Conservation (phyloP, 73 alveolate species). For the Stentor roeselii region DNA sequence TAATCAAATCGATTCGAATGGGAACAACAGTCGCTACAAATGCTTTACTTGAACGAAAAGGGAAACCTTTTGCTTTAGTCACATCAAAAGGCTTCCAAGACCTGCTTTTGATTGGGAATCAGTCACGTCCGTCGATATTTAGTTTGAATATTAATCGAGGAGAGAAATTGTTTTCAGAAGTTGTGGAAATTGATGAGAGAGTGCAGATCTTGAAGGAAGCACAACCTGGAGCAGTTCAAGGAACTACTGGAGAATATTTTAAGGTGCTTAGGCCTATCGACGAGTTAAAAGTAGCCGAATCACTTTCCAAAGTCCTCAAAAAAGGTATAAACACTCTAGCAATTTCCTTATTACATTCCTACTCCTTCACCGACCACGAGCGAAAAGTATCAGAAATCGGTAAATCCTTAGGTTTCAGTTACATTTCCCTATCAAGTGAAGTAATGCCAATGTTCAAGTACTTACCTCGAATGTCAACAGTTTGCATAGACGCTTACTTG, state of each 20-base stretch:
- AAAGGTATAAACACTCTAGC: constrained; percentile 62
- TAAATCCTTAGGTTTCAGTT: constrained; percentile 54
- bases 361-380: constrained; percentile 61
- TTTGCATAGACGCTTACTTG: constrained; percentile 77
- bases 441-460: constrained; percentile 63
- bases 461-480: constrained; percentile 75
- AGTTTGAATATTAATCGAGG: constrained; percentile 59
- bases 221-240: constrained; percentile 27
- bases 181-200: constrained; percentile 71
- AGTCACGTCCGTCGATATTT: constrained; percentile 73
- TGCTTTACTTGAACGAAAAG: constrained; percentile 88
- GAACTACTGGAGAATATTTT: constrained; percentile 55
- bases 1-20: constrained; percentile 60
- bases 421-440: constrained; percentile 63
- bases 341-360: constrained; percentile 69
- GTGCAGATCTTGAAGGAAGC: constrained; percentile 41
- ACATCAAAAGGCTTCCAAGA: constrained; percentile 82
- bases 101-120: constrained; percentile 65
- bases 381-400: constrained; percentile 50
- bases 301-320: constrained; percentile 31
- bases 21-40: constrained; percentile 93
- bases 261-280: constrained; percentile 42
- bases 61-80: constrained; percentile 67
- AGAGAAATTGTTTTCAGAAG: constrained; percentile 61
- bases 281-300: constrained; percentile 35